Base-by-base conservation (phyloP, 345 rosid genomes). In the Kernera saxatilis region DNA sequence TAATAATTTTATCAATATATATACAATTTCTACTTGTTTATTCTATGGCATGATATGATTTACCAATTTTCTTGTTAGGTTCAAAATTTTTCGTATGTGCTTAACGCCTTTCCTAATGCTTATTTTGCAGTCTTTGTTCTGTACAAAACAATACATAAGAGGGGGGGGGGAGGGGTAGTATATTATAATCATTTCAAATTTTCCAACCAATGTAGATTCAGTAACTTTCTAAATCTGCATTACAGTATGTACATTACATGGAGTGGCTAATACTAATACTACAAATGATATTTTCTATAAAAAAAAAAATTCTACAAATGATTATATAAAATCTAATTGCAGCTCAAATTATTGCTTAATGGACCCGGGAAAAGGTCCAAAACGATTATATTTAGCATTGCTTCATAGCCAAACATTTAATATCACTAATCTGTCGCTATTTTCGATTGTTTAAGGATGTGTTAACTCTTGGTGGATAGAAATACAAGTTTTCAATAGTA, bases 381-480 rank as follows among this genome's bases (percentile, higher is more conserved):
- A 57, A 21, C 44, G 45, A 54, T 27, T 56, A 45, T 46, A 32
- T 37, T 6, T 18, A 39, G 15, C 67, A 49, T 48, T 40, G 60
- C 39, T 48, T 57, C 72, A 32, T 22, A 39, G 53, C 77, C 72
- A 73, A 57, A 32, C 72, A 57, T 66, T 57, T 66, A 53, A 48
- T 66, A 65, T 66, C 72, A 57, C 67, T 66, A 73, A 66, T 57
- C 27, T 65, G 77, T 66, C 77, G 72, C 72, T 73, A 66, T 73
- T 73, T 73, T 73, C 77, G 77, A 73, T 73, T 66, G 67, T 73
- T 66, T 73, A 73, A 73, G 77, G 77, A 73, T 73, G 19, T 39
- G 46, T 73, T 73, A 48, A 57, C 67, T 56, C 67, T 57, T 40
- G 45, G 72, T 66, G 61, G 52, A 56, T 55, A 46, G 14, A 49